Percentiles rank a stretch among this genome's conserved stretches.
phyloP scores from a whole-genome alignment of 139 green algal species.

The Coccomyxa sp. region DNA sequence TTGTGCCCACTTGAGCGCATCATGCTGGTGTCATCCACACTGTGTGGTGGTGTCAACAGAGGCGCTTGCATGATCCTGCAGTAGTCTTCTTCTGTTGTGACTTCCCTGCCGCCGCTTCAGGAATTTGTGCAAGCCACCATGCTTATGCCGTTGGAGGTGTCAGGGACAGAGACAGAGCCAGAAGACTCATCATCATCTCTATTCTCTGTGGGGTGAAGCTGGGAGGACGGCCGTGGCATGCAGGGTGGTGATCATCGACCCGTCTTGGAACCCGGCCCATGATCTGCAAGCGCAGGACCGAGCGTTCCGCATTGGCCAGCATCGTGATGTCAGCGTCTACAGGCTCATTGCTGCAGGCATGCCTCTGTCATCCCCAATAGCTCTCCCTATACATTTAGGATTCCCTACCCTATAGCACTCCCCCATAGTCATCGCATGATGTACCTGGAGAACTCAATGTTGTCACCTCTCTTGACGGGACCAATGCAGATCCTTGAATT shows the following conservation, averaged over 20 bases:
- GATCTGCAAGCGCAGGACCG: slow-evolving; percentile 72
- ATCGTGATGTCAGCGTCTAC: slow-evolving; percentile 70
- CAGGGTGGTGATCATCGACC: slow-evolving; percentile 74
- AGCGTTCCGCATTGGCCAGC: slow-evolving; percentile 77
- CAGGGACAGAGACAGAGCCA: neutral
- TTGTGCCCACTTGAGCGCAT: neutral
- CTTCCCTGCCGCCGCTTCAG: neutral
- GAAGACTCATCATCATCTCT: neutral
- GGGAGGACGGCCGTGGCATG: neutral
- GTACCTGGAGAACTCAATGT: too few species aligned
- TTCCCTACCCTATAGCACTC: too few species aligned
- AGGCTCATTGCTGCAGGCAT: slow-evolving; percentile 52
- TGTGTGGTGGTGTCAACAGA: neutral
- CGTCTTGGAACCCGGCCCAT: slow-evolving; percentile 54
- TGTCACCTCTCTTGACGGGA: too few species aligned
- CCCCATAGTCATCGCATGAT: too few species aligned
- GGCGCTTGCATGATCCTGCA: neutral
- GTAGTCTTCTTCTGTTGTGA: neutral
- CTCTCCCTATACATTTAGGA: too few species aligned
- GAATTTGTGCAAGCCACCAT: neutral
- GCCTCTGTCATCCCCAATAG: too few species aligned
- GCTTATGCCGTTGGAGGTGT: too few species aligned
- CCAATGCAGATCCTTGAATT: too few species aligned
- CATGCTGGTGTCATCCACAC: neutral
- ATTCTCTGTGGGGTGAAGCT: neutral